phyloP scores from a whole-genome alignment of 2,329 filamentous ascomycete genomes.

The Venturia nashicola region DNA sequence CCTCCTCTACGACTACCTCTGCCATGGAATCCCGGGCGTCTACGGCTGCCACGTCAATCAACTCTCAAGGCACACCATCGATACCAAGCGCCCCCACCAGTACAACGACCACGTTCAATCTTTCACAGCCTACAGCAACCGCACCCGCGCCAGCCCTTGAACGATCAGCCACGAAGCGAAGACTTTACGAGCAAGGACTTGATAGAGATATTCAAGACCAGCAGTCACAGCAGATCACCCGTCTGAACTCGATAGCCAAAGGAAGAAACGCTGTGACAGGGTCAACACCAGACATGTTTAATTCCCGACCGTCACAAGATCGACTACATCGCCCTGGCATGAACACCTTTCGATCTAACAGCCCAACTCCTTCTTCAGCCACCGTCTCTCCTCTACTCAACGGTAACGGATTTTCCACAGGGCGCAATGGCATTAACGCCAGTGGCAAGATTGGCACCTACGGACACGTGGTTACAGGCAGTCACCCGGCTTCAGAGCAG shows the following conservation, averaged over 20 bases:
- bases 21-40: conserved; percentile 58
- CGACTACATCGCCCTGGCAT: background rate
- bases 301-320: conserved; percentile 4
- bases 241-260: conserved; percentile 63
- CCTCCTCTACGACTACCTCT: conserved; percentile 72
- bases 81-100: conserved; percentile 17
- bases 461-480: background rate
- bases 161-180: conserved; percentile 56
- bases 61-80: conserved; percentile 48
- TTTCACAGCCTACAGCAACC: conserved; percentile 16
- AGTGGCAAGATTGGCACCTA: background rate
- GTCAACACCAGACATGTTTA: background rate
- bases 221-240: conserved; percentile 61
- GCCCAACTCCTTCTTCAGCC: conserved; percentile 2
- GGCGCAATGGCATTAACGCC: background rate
- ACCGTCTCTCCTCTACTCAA: background rate
- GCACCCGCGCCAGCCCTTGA: conserved; percentile 33
- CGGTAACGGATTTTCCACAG: background rate
- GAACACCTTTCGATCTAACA: background rate
- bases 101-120: background rate
- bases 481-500: background rate
- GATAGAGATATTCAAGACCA: conserved; percentile 72
- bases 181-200: conserved; percentile 73
- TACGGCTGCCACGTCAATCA: conserved; percentile 77
- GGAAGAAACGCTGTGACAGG: conserved; percentile 19